These are phyloP conservation scores for Penicillium sp. DNA, from an alignment of 2,329 filamentous ascomycete genomes.

Conservation along the genomic window DNA sequence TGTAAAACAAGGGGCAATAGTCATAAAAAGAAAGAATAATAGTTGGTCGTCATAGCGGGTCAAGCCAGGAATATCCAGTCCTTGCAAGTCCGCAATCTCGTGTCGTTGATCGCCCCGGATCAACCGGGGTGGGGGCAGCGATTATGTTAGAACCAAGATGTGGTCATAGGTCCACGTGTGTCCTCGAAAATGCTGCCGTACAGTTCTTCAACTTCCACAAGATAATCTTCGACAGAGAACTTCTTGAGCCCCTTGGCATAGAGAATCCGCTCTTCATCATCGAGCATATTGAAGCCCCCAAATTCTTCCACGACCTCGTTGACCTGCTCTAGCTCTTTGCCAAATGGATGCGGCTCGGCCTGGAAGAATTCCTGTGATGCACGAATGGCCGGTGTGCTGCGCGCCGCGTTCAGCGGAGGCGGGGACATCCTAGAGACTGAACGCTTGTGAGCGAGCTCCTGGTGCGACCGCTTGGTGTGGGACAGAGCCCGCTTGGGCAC, in stretches of 20 bases:
- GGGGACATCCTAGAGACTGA: slow-evolving; percentile 57
- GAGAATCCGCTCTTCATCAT: slow-evolving; percentile 74
- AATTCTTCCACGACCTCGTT: slow-evolving; percentile 92
- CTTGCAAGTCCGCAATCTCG: slow-evolving; percentile 15
- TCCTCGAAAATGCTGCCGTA: slow-evolving; percentile 62
- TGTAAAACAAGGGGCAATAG: slow-evolving; percentile 17
- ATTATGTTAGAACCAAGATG: slow-evolving; percentile 36
- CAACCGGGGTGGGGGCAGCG: slow-evolving; percentile 20
- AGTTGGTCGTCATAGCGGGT: slow-evolving; percentile 34
- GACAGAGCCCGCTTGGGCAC: slow-evolving; percentile 79
- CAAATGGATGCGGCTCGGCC: slow-evolving; percentile 68
- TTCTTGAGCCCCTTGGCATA: slow-evolving; percentile 67
- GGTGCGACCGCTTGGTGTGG: slow-evolving; percentile 85
- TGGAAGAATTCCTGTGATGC: slow-evolving; percentile 41
- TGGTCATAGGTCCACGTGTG: slow-evolving; percentile 35
- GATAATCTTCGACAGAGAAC: slow-evolving; percentile 78
- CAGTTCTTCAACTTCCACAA: slow-evolving; percentile 73
- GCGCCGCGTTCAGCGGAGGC: slow-evolving; percentile 41
- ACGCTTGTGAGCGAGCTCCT: slow-evolving; percentile 68
- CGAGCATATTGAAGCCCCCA: slow-evolving; percentile 60
- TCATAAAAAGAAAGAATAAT: slow-evolving; percentile 31
- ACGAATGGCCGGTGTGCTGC: slow-evolving; percentile 35
- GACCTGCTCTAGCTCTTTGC: slow-evolving; percentile 84
- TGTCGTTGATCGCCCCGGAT: slow-evolving; percentile 19
- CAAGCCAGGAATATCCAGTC: slow-evolving; percentile 28